Percentiles rank a stretch among this genome's conserved stretches.
Conservation (phyloP, 352 stramenopile species). For the Globisporangium middletonii region DNA sequence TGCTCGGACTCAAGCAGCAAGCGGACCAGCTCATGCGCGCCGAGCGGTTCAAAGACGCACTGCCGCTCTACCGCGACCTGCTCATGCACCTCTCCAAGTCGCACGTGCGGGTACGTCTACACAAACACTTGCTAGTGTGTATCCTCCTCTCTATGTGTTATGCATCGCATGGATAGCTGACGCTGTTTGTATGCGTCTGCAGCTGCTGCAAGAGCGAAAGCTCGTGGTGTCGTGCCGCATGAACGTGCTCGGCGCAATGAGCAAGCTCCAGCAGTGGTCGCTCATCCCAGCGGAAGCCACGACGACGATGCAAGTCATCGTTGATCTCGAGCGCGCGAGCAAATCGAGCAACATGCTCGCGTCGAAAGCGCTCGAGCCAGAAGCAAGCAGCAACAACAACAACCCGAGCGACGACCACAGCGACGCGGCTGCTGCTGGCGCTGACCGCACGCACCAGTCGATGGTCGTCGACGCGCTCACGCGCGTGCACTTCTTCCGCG, state of each 20-base stretch:
- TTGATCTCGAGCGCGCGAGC: constrained; percentile 31
- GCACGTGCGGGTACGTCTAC: constrained; percentile 36
- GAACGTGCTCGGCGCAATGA: constrained; percentile 54
- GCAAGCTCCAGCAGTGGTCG: constrained; percentile 51
- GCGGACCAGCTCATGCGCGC: constrained; percentile 55
- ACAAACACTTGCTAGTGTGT: constrained; percentile 3
- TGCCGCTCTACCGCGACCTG: constrained; percentile 59
- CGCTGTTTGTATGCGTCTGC: constrained; percentile 3
- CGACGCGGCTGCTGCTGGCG: background rate
- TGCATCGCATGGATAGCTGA: background rate
- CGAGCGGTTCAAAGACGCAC: constrained; percentile 43
- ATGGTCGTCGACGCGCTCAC: constrained; percentile 22
- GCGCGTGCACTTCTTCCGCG: constrained; percentile 56
- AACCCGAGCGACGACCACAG: constrained; percentile 1
- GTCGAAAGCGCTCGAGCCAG: background rate
- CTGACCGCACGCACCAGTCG: background rate
- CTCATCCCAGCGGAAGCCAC: constrained; percentile 36
- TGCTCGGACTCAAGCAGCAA: constrained; percentile 52
- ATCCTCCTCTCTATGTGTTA: background rate
- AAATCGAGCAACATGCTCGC: constrained; percentile 1
- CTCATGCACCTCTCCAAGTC: constrained; percentile 68
- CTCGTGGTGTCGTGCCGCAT: constrained; percentile 66
- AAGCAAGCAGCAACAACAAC: constrained; percentile 12
- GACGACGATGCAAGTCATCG: constrained; percentile 40
- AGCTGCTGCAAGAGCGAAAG: constrained; percentile 42